Evolutionary conservation across 768 basidiomycete genomes (phyloP).

Genomic region (Mrakia blollopis): DNA sequence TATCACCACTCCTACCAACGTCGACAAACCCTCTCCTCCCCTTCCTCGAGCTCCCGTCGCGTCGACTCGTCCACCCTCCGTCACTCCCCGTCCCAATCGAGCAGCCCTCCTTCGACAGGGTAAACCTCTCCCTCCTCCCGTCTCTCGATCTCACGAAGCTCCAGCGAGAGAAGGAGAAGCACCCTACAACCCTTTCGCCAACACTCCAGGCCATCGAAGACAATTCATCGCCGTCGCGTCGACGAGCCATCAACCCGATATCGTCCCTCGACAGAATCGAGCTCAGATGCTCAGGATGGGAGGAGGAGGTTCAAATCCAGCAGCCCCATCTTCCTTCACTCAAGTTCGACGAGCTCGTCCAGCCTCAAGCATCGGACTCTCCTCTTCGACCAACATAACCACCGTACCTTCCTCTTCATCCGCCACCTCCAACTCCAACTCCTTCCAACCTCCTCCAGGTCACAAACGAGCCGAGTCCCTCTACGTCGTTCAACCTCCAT

Average conservation of each 20-base stretch:
- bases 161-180: background rate
- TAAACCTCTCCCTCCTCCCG: background rate
- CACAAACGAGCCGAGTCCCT: background rate
- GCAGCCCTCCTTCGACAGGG: slow-evolving; percentile 1
- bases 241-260: background rate
- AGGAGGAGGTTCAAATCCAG: background rate
- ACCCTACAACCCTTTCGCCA: slow-evolving; percentile 1
- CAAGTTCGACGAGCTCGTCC: background rate
- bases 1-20: background rate
- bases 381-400: no score
- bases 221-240: slow-evolving; percentile 10
- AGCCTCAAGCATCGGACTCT: background rate
- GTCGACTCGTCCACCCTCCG: background rate
- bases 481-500: background rate
- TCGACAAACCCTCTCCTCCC: background rate
- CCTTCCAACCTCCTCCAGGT: background rate
- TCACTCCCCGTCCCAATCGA: background rate
- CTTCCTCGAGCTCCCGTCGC: slow-evolving; percentile 1
- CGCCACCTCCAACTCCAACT: background rate
- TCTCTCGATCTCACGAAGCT: background rate
- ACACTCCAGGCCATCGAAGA: background rate
- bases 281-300: background rate
- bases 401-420: background rate
- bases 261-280: slow-evolving; percentile 6
- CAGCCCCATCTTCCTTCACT: no score